These are phyloP conservation scores for Flaveria linearis DNA, from an alignment of 129 eudicot genomes.

Conservation along the genomic window DNA sequence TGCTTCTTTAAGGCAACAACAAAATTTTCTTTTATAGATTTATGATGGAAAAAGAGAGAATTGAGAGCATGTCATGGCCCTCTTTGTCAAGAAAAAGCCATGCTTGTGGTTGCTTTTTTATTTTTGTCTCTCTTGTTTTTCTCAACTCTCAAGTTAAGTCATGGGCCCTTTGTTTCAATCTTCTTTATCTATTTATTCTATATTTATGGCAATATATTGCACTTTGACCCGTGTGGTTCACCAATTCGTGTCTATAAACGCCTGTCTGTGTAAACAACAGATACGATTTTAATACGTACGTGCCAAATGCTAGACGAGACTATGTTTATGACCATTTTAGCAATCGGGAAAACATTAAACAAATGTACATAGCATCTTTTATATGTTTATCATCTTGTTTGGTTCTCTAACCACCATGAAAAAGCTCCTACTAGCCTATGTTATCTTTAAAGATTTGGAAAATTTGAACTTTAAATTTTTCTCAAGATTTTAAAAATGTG, in stretches of 20 bases:
- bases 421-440: too few relatives aligned
- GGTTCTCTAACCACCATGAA: background rate
- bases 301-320: background rate
- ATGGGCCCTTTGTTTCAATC: constrained; percentile 37
- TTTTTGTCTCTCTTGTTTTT: constrained; percentile 41
- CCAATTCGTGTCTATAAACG: background rate
- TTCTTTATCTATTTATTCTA: constrained; percentile 14
- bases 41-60: constrained; percentile 25
- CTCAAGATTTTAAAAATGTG: background rate
- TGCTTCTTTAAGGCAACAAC: constrained; percentile 38
- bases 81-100: constrained; percentile 41
- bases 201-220: constrained; percentile 22
- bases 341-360: background rate
- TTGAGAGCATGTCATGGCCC: constrained; percentile 40
- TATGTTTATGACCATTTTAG: constrained; percentile 1
- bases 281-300: background rate
- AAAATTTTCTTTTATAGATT: constrained; percentile 23
- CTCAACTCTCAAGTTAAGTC: constrained; percentile 30
- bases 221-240: constrained; percentile 4
- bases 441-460: background rate
- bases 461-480: background rate
- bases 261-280: background rate
- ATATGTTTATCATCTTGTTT: background rate
- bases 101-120: constrained; percentile 41
- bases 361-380: background rate